These are phyloP conservation scores for Collybiopsis luxurians DNA, from an alignment of 768 basidiomycete species.

Conservation along the genomic window DNA sequence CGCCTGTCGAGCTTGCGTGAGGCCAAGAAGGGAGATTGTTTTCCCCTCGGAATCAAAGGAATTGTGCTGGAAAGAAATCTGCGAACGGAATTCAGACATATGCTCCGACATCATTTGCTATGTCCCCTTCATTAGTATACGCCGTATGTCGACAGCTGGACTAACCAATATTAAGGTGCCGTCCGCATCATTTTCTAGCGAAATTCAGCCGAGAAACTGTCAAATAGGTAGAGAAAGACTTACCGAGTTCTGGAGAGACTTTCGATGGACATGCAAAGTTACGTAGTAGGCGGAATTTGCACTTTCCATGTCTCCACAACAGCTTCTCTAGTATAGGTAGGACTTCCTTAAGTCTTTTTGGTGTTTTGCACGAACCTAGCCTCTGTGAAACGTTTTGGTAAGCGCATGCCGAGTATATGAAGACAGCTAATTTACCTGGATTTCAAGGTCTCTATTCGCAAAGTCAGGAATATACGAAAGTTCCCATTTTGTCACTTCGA, in stretches of 20 bases:
- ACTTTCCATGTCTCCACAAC: slow-evolving; percentile 65
- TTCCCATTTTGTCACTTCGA: slow-evolving; percentile 21
- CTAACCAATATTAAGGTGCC: slow-evolving; percentile 62
- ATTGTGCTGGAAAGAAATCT: slow-evolving; percentile 38
- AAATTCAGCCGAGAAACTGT: slow-evolving; percentile 32
- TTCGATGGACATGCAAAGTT: slow-evolving; percentile 77
- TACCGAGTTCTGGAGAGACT: slow-evolving; percentile 32
- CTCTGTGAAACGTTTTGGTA: slow-evolving; percentile 42
- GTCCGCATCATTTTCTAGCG: slow-evolving; percentile 46
- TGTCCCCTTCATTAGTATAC: slow-evolving; percentile 9
- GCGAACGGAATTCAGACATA: slow-evolving; percentile 53
- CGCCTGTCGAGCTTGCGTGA: slow-evolving; percentile 45
- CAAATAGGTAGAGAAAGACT: neutral
- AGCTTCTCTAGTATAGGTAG: slow-evolving; percentile 57
- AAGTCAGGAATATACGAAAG: slow-evolving; percentile 46
- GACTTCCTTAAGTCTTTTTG: slow-evolving; percentile 60
- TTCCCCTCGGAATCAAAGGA: slow-evolving; percentile 56
- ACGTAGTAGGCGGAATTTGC: slow-evolving; percentile 64
- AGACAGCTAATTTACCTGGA: slow-evolving; percentile 45
- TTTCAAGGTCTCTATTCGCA: slow-evolving; percentile 63
- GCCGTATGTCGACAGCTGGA: neutral
- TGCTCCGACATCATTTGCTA: slow-evolving; percentile 79
- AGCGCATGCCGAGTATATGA: slow-evolving; percentile 31
- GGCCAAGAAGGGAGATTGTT: slow-evolving; percentile 40
- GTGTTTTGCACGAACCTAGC: slow-evolving; percentile 62